Percentiles rank a stretch among this genome's conserved stretches.
Evolutionary conservation across 2,329 filamentous ascomycete genomes (phyloP).

Genomic region (Pseudogymnoascus sp.): DNA sequence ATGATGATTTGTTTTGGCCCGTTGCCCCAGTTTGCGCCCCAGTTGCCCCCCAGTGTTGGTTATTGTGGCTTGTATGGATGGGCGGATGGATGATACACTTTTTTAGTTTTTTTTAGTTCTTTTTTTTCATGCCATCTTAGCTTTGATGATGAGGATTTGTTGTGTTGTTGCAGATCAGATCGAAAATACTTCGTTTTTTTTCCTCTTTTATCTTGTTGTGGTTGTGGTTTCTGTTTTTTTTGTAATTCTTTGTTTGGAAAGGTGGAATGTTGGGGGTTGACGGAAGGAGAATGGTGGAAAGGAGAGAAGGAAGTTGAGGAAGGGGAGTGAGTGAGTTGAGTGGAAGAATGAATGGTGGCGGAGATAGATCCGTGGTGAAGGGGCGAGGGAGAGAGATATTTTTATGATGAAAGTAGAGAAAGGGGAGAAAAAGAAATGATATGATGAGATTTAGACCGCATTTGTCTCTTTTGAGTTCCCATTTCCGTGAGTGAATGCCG

Average conservation of each 20-base stretch:
- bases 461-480: background rate
- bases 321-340: too few species aligned
- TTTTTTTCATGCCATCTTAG: background rate
- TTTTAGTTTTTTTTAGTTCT: background rate
- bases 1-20: too few species aligned
- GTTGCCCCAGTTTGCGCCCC: too few species aligned
- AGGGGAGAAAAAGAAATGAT: background rate
- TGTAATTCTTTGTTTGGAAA: background rate
- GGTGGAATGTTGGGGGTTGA: background rate
- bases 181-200: background rate
- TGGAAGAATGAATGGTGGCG: background rate
- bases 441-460: background rate
- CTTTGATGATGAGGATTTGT: background rate
- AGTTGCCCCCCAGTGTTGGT: background rate
- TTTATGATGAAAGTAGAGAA: background rate
- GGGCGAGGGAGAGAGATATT: background rate
- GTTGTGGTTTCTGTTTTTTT: background rate
- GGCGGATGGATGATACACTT: background rate
- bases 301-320: too few species aligned
- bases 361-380: background rate
- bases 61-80: background rate
- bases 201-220: background rate
- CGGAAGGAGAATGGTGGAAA: background rate
- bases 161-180: background rate
- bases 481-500: too few species aligned